These are phyloP conservation scores for Globisporangium megalacanthum DNA, from an alignment of 352 stramenopile genomes.

Conservation along the genomic window DNA sequence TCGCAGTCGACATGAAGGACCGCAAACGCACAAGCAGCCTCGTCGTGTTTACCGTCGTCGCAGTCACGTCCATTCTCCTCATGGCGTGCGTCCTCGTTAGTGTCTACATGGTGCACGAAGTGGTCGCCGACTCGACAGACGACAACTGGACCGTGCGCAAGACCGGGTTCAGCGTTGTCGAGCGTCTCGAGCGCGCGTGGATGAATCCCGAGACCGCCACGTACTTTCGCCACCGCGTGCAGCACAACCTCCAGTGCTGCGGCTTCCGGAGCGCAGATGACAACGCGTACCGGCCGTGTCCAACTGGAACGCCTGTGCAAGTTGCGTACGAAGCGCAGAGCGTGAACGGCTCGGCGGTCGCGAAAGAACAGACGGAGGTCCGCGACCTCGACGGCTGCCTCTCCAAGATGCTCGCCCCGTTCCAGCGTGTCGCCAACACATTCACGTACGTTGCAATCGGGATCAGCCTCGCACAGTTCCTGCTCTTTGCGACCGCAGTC, in stretches of 20 bases:
- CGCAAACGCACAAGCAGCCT: slow-evolving; percentile 24
- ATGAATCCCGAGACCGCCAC: slow-evolving; percentile 21
- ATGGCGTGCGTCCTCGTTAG: slow-evolving; percentile 29
- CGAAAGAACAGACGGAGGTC: slow-evolving; percentile 36
- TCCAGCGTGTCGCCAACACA: slow-evolving; percentile 34
- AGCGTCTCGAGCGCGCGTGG: slow-evolving; percentile 46
- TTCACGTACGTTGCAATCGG: slow-evolving; percentile 34
- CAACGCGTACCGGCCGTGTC: slow-evolving; percentile 46
- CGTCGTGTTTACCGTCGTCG: slow-evolving; percentile 30
- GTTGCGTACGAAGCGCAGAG: slow-evolving; percentile 56
- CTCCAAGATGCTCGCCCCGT: slow-evolving; percentile 39
- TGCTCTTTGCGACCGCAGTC: slow-evolving; percentile 30
- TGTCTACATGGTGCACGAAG: slow-evolving; percentile 62
- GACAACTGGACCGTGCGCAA: slow-evolving; percentile 73
- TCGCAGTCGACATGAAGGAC: slow-evolving; percentile 47
- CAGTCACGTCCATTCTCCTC: slow-evolving; percentile 34
- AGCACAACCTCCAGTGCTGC: slow-evolving; percentile 68
- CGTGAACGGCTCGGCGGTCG: slow-evolving; percentile 48
- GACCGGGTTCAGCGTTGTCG: slow-evolving; percentile 56
- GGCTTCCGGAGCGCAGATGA: slow-evolving; percentile 46
- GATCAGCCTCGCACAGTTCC: slow-evolving; percentile 30
- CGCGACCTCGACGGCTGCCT: slow-evolving; percentile 50
- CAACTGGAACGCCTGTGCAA: slow-evolving; percentile 29
- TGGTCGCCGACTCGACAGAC: slow-evolving; percentile 35
- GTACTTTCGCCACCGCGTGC: slow-evolving; percentile 41